Percentiles rank a stretch among this genome's conserved stretches.
These are phyloP conservation scores for Rhynchospora breviuscula DNA, from an alignment of 176 grass and related monocot species.

Conservation along the genomic window DNA sequence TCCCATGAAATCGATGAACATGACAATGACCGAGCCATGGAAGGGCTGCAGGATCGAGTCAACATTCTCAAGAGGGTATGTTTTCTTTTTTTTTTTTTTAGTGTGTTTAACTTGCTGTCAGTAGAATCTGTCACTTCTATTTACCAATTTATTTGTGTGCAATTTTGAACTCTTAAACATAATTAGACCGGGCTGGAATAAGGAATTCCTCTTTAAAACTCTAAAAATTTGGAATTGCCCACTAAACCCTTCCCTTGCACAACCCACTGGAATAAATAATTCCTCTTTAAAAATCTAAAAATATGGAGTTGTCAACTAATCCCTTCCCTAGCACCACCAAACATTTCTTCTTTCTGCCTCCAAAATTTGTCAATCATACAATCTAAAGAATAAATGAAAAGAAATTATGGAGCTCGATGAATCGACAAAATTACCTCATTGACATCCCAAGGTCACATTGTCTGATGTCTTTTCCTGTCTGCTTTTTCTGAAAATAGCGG, in stretches of 20 bases:
- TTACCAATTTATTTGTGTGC: background rate
- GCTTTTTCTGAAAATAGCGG: background rate
- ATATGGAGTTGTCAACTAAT: background rate
- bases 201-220: background rate
- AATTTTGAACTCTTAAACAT: background rate
- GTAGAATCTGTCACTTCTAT: background rate
- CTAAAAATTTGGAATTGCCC: background rate
- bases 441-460: background rate
- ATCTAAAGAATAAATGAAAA: background rate
- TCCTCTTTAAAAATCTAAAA: background rate
- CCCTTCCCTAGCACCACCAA: background rate
- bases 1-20: constrained; percentile 77
- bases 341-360: background rate
- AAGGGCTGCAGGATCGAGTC: constrained; percentile 73
- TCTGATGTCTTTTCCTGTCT: background rate
- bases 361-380: background rate
- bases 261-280: background rate
- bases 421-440: background rate
- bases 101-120: background rate
- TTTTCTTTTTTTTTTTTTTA: background rate
- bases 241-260: background rate
- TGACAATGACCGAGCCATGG: constrained; percentile 64
- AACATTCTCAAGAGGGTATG: constrained; percentile 71
- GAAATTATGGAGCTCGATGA: background rate
- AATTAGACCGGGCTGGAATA: background rate